These are phyloP conservation scores for Fusarium tuaranense DNA, from an alignment of 2,329 filamentous ascomycete species.

Conservation along the genomic window DNA sequence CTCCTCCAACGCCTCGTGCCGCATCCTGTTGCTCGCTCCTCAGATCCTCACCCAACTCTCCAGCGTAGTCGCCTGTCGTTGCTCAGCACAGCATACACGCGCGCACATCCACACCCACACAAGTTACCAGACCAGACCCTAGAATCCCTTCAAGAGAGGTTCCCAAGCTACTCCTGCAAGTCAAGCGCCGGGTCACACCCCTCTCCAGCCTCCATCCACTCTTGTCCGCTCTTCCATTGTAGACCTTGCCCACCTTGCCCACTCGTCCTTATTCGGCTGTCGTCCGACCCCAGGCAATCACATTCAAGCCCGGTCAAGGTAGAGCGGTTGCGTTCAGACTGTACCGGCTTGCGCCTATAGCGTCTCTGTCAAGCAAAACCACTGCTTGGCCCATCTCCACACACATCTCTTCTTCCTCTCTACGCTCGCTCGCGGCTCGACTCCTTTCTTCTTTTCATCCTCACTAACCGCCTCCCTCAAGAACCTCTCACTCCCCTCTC, in stretches of 20 bases:
- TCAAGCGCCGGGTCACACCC: slow-evolving; percentile 49
- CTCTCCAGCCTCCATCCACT: slow-evolving; percentile 43
- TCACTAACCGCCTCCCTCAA: slow-evolving; percentile 28
- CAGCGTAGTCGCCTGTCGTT: slow-evolving; percentile 32
- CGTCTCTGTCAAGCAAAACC: slow-evolving; percentile 43
- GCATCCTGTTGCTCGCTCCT: slow-evolving; percentile 16
- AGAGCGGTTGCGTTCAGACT: slow-evolving; percentile 39
- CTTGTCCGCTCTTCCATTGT: slow-evolving; percentile 37
- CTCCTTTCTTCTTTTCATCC: slow-evolving; percentile 28
- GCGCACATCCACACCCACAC: slow-evolving; percentile 20
- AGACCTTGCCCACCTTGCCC: slow-evolving; percentile 36
- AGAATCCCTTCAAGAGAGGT: slow-evolving; percentile 36
- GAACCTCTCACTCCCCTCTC: slow-evolving; percentile 25
- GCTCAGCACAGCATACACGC: slow-evolving; percentile 37
- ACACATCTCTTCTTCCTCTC: slow-evolving; percentile 26
- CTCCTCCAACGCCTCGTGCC: slow-evolving; percentile 21
- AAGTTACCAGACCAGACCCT: slow-evolving; percentile 24
- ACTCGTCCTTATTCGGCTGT: slow-evolving; percentile 43
- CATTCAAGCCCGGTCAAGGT: slow-evolving; percentile 33
- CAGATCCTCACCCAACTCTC: slow-evolving; percentile 15
- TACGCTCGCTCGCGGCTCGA: slow-evolving; percentile 25
- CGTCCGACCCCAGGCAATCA: slow-evolving; percentile 42
- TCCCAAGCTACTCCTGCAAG: slow-evolving; percentile 46
- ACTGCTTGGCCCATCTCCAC: slow-evolving; percentile 36
- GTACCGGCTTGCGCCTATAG: slow-evolving; percentile 40